Base-by-base conservation (phyloP, 2,329 filamentous ascomycete species). In the Diaporthe citrichinensis region DNA sequence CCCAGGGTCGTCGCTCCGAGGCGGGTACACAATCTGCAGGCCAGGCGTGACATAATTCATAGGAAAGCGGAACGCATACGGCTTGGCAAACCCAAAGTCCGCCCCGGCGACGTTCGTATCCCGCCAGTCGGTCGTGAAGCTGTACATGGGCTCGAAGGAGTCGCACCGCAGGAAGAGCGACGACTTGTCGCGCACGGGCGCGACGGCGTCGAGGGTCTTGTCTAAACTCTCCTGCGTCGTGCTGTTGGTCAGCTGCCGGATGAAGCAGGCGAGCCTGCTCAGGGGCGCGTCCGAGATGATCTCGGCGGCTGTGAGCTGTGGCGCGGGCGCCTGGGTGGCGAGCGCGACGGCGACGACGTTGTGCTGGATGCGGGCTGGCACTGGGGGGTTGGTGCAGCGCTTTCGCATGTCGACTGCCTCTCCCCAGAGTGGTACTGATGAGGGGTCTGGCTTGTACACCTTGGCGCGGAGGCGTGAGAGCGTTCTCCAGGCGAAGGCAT, bases 401-500 rank as follows among this genome's bases (percentile, higher is more conserved):
- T 78, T 78, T 4, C 81, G 80, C 85, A 87, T 86, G 58, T 87
- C 80, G 58, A 87, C 79, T 1, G 82, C 83, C 44, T 86, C 83
- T 4, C 68, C 78, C 83, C 84, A 86, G 34, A 81, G 79, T 2
- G 83, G 62, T 80, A 81, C 8, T 84, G 82, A 5, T 83, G 78
- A 3, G 0, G 78, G 80, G 39, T 84, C 81, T 0, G 81, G 77
- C 0, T 84, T 80, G 77, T 83, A 86, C 0, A 84, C 23, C 0
- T 79, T 79, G 0, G 82, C 81, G 6, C 85, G 82, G 6, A 84
- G 78, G 3, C 82, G 80, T 0, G 84, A 81, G 0, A 86, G 71
- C 3, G 79, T 78, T 1, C 86, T 83, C 85, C 86, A 87, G 15
- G 87, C 79, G 46, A 84, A 83, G 12, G 86, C 85, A 0, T 81